Evolutionary conservation across 306 rosid species (phyloP).

Genomic region (Cicer bijugum): DNA sequence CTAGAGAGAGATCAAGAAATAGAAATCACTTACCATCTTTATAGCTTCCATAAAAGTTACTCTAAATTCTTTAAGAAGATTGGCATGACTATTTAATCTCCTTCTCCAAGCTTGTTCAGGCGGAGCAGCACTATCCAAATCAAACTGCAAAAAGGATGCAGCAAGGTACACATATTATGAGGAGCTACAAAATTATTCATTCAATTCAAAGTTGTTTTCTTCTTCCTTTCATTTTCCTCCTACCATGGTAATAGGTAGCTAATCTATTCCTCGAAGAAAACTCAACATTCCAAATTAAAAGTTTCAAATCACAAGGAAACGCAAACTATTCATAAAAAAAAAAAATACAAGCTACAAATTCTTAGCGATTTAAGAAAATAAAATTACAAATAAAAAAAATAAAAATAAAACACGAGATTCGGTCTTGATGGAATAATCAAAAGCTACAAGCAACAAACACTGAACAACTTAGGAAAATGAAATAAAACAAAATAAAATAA

Average conservation of each 20-base stretch:
- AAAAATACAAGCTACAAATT: neutral
- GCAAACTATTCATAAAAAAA: neutral
- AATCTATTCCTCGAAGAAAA: slow-evolving; percentile 2
- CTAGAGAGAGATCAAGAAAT: slow-evolving; percentile 5
- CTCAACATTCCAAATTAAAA: slow-evolving; percentile 15
- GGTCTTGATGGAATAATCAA: neutral
- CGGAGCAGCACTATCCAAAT: slow-evolving; percentile 93
- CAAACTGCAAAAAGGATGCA: slow-evolving; percentile 62
- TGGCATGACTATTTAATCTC: slow-evolving; percentile 87
- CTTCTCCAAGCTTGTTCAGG: slow-evolving; percentile 99
- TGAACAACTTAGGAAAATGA: neutral
- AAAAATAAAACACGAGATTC: neutral
- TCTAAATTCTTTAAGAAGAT: slow-evolving; percentile 90
- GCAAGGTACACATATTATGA: slow-evolving; percentile 29
- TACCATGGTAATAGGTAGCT: neutral
- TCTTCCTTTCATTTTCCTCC: neutral
- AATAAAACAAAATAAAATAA: neutral
- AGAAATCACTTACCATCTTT: slow-evolving; percentile 72
- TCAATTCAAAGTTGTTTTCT: slow-evolving; percentile 17
- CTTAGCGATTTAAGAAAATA: too few species aligned
- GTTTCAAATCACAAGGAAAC: slow-evolving; percentile 1
- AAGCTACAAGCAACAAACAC: neutral
- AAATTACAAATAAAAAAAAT: neutral
- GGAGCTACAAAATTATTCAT: slow-evolving; percentile 11
- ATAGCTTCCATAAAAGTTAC: slow-evolving; percentile 92